Conservation (phyloP, 2,329 filamentous ascomycete species). For the Ceratocystis smalleyi region DNA sequence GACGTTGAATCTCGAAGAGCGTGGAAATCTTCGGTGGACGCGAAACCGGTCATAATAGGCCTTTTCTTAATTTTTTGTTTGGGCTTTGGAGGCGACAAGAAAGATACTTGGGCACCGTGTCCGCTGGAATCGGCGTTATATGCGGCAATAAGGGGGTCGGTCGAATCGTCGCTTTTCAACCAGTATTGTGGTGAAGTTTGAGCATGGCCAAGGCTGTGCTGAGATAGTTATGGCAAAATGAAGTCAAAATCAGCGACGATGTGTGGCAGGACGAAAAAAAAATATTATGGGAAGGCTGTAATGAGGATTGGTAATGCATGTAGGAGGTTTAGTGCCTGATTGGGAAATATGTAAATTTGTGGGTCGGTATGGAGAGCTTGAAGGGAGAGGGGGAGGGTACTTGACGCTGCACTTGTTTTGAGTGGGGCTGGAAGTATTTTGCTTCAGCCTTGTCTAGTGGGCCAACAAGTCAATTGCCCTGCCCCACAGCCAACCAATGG, state of each 20-base stretch:
- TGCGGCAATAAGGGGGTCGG: slow-evolving; percentile 39
- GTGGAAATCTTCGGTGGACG: slow-evolving; percentile 31
- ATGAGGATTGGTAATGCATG: slow-evolving; percentile 5
- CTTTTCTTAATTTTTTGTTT: not conserved
- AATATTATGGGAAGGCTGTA: slow-evolving; percentile 16
- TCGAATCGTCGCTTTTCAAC: slow-evolving; percentile 31
- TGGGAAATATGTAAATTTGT: not conserved
- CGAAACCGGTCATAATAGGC: slow-evolving; percentile 45
- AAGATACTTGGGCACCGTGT: slow-evolving; percentile 35
- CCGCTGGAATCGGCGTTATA: slow-evolving; percentile 45
- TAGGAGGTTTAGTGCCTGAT: slow-evolving; percentile 5
- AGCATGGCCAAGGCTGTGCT: slow-evolving; percentile 36
- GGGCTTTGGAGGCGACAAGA: slow-evolving; percentile 25
- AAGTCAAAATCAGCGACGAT: slow-evolving; percentile 7
- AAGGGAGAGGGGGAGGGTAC: not conserved
- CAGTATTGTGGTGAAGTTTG: slow-evolving; percentile 35
- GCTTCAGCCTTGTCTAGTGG: slow-evolving; percentile 3
- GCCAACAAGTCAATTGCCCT: too few species aligned
- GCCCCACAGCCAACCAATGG: too few species aligned
- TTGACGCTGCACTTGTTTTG: not conserved
- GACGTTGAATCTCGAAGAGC: slow-evolving; percentile 18
- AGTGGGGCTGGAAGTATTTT: not conserved
- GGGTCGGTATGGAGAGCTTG: not conserved
- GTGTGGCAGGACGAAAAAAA: slow-evolving; percentile 10
- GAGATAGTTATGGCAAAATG: slow-evolving; percentile 13